These are phyloP conservation scores for Suillus paluster DNA, from an alignment of 768 basidiomycete genomes.

Conservation along the genomic window DNA sequence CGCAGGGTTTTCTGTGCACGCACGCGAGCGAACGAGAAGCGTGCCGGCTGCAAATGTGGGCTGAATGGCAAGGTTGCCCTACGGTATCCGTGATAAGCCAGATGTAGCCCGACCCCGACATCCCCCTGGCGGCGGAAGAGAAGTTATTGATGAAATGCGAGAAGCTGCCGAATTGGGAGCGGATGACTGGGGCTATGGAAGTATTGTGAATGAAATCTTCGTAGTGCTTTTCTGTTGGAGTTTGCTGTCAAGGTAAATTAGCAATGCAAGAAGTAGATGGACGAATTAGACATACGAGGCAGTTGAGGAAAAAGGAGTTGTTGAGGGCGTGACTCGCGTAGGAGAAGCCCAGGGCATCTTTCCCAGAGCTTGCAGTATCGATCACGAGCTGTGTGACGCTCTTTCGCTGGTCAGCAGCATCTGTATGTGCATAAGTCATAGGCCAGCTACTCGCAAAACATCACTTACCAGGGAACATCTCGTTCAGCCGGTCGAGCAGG, in stretches of 20 bases:
- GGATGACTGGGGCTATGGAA: constrained; percentile 25
- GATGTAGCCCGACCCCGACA: constrained; percentile 80
- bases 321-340: constrained; percentile 93
- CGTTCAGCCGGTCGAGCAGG: constrained; percentile 75
- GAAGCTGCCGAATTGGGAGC: constrained; percentile 61
- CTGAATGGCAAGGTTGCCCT: constrained; percentile 68
- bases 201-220: constrained; percentile 24
- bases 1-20: constrained; percentile 35
- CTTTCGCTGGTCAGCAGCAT: constrained; percentile 56
- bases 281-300: constrained; percentile 61
- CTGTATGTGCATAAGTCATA: constrained; percentile 35
- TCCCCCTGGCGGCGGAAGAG: constrained; percentile 75
- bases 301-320: constrained; percentile 92
- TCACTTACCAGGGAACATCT: constrained; percentile 68
- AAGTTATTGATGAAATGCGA: constrained; percentile 74
- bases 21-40: constrained; percentile 71
- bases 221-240: constrained; percentile 31
- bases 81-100: constrained; percentile 82
- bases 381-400: constrained; percentile 76
- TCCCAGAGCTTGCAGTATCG: constrained; percentile 59
- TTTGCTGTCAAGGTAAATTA: constrained; percentile 30
- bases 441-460: not conserved
- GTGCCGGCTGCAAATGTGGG: constrained; percentile 92
- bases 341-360: constrained; percentile 77
- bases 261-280: not conserved